Base-by-base conservation (phyloP, 1,284 basidiomycete genomes). In the Ganoderma sinense region DNA sequence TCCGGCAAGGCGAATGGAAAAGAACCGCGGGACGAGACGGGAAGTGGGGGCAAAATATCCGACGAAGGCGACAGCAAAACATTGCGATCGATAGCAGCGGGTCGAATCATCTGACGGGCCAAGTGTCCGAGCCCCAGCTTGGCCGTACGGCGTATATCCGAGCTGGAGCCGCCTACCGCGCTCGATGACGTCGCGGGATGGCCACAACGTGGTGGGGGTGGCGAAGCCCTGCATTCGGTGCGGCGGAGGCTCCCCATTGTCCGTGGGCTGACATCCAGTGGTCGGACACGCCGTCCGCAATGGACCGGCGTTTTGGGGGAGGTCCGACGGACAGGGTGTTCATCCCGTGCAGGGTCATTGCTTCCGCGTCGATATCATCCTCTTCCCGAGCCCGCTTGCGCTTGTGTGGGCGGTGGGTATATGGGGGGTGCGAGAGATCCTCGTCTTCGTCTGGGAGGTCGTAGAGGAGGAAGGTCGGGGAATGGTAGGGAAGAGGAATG, bases 391-490 rank as follows among this genome's bases (percentile, higher is more conserved):
- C 76, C 65, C 87, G 89, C 73, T 89, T 90, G 66, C 89, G 87
- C 76, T 91, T 91, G 20, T 81, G 78, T 20, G 85, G 84, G 62
- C 80, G 77, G 69, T 82, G 82, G 7, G 85, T 88, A 80, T 91
- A 91, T 0, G 90, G 90, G 5, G 90, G 89, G 73, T 88, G 87
- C 0, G 90, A 91, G 61, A 91, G 85, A 75, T 91, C 89, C 75
- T 91, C 88, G 78, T 90, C 89, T n/a, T 87, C 82, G 78, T 91
- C 90, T 0, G 90, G 90, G 41, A 88, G 81, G 65, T 90, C 88
- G 68, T 76, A 90, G 70, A 89, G 87, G 67, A 91, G 86, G 78
- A 91, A 90, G 0, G 86, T 88, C 26, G 90, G 90, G 7, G 89
- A 89, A 69, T 90, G 89, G 79, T 89, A 91, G 1, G 90, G 90